A percentile compares a stretch with the other conserved stretches of the same genome.
Evolutionary conservation across 2,329 filamentous ascomycete genomes (phyloP).

Genomic region (Leptographium radiaticola): DNA sequence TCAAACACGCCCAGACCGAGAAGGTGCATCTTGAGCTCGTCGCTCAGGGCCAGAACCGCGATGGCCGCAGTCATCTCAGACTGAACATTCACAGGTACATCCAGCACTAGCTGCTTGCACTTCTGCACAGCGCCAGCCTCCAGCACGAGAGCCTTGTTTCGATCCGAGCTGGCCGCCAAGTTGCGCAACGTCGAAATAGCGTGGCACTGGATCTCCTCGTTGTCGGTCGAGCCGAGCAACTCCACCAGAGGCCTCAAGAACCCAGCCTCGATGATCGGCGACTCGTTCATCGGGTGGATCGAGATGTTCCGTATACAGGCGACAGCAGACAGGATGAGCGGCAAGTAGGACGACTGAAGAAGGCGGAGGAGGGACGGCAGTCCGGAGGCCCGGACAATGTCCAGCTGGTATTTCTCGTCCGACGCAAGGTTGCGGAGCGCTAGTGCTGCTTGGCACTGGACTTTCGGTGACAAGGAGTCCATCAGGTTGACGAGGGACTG

Average conservation of each 20-base stretch:
- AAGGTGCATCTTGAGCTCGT: conserved; percentile 86
- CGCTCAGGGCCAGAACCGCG: conserved; percentile 85
- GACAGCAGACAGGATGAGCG: conserved; percentile 89
- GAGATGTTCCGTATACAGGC: conserved; percentile 98
- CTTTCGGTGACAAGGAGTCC: conserved; percentile 94
- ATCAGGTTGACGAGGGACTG: conserved; percentile 91
- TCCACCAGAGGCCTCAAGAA: conserved; percentile 92
- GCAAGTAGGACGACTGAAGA: conserved; percentile 88
- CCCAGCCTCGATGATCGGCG: conserved; percentile 93
- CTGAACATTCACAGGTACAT: conserved; percentile 87
- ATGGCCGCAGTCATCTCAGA: conserved; percentile 99
- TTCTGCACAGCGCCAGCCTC: conserved; percentile 96
- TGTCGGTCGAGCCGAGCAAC: conserved; percentile 85
- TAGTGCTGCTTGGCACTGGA: conserved; percentile 92
- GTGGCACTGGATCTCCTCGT: conserved; percentile 98
- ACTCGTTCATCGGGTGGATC: conserved; percentile 95
- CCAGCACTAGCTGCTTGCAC: conserved; percentile 90
- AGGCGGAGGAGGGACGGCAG: conserved; percentile 76
- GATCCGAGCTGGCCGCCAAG: conserved; percentile 87
- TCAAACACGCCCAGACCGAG: conserved; percentile 90
- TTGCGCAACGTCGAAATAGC: conserved; percentile 95
- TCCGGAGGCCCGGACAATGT: conserved; percentile 84
- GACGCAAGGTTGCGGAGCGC: conserved; percentile 91
- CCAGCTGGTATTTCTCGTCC: conserved; percentile 96
- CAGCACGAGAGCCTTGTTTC: conserved; percentile 94